phyloP scores from a whole-genome alignment of 2,329 filamentous ascomycete genomes.

The Fusarium albosuccineum region DNA sequence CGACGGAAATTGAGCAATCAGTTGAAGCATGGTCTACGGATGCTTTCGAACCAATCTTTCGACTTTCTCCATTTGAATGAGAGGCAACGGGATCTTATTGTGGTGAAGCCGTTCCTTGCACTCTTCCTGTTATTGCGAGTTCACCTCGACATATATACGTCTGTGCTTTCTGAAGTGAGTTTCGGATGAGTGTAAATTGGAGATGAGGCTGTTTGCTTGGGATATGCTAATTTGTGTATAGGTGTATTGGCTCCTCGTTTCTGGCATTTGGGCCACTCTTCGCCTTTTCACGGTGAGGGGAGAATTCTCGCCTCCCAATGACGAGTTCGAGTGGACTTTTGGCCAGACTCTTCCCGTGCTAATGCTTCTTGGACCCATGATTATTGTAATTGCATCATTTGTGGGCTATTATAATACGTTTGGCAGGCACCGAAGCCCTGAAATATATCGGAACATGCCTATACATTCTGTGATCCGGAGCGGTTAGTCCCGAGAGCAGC shows the following conservation, averaged over 20 bases:
- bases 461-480: not conserved
- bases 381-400: not conserved
- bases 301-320: no score
- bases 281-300: not conserved
- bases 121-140: not conserved
- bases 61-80: not conserved
- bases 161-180: not conserved
- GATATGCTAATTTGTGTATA: not conserved
- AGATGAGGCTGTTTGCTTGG: no score
- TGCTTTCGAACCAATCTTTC: not conserved
- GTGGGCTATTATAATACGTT: not conserved
- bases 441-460: not conserved
- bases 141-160: not conserved
- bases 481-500: not conserved
- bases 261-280: not conserved
- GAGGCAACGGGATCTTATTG: not conserved
- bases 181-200: not conserved
- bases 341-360: conserved; percentile 11
- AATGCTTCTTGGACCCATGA: conserved; percentile 10
- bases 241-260: not conserved
- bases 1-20: not conserved
- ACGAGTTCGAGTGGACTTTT: conserved; percentile 11
- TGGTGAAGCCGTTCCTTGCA: not conserved
- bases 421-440: not conserved
- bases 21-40: not conserved